phyloP scores from a whole-genome alignment of 139 green algal species.

The Coelastrella sp. region DNA sequence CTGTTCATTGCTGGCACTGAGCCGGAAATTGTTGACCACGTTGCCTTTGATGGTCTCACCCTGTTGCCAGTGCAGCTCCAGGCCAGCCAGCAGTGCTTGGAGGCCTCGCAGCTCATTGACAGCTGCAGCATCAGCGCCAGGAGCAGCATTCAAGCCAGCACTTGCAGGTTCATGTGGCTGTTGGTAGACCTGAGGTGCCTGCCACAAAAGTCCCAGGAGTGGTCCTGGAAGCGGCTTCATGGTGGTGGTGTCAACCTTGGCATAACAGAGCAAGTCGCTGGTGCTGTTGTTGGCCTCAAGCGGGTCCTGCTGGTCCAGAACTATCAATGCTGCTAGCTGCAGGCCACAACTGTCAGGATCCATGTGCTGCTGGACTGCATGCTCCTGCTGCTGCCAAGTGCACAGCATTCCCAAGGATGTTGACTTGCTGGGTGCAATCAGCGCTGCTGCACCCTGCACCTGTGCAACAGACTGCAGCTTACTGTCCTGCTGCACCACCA shows the following conservation, averaged over 20 bases:
- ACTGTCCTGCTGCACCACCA: neutral
- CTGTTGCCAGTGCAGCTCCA: conserved; percentile 17
- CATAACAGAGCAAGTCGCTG: neutral
- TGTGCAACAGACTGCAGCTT: neutral
- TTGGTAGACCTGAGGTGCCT: neutral
- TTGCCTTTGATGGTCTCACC: neutral
- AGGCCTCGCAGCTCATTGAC: conserved; percentile 25
- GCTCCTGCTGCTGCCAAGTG: conserved; percentile 25
- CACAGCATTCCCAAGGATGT: neutral
- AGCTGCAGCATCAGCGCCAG: neutral
- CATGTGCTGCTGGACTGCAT: neutral
- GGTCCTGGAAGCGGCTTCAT: neutral
- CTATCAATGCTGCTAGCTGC: conserved; percentile 10
- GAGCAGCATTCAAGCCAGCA: neutral
- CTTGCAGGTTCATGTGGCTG: neutral
- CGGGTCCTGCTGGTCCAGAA: neutral
- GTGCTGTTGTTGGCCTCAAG: neutral
- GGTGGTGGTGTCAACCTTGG: neutral
- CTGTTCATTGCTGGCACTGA: too few species aligned
- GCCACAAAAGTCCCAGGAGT: neutral
- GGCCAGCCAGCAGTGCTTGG: neutral
- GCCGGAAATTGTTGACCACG: too few species aligned
- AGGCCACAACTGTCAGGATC: neutral
- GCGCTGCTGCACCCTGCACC: neutral
- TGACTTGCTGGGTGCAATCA: neutral